phyloP scores from a whole-genome alignment of 768 basidiomycete species.

The Termitomyces sp. region DNA sequence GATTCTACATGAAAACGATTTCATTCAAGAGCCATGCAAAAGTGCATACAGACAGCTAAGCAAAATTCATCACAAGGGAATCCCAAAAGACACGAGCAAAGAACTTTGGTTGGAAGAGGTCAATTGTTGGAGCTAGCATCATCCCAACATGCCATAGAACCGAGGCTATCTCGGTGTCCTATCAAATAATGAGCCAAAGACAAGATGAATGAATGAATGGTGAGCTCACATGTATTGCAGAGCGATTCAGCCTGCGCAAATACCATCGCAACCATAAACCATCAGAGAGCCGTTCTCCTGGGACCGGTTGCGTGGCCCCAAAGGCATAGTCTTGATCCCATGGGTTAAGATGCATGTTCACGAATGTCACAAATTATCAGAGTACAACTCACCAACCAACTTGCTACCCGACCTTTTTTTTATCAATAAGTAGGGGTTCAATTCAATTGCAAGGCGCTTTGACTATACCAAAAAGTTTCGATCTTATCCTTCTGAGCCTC shows the following conservation, averaged over 20 bases:
- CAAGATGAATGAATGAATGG: background rate
- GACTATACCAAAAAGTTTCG: constrained; percentile 1
- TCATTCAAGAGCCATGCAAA: too few species aligned
- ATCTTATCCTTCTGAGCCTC: background rate
- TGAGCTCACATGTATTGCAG: background rate
- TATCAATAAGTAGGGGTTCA: background rate
- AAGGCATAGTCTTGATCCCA: background rate
- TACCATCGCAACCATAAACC: constrained; percentile 3
- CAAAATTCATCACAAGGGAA: too few species aligned
- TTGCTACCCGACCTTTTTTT: background rate
- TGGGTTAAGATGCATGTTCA: background rate
- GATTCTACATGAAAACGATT: too few species aligned
- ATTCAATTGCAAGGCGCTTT: background rate
- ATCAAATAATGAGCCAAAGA: background rate
- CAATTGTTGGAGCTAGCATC: constrained; percentile 4
- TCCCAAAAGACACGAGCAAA: background rate
- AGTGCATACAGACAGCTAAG: too few species aligned
- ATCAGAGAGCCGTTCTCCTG: constrained; percentile 1
- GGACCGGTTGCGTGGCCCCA: background rate
- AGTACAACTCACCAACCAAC: background rate
- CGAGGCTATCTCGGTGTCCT: constrained; percentile 1
- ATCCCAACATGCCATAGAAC: constrained; percentile 3
- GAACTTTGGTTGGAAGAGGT: constrained; percentile 1
- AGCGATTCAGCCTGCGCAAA: background rate
- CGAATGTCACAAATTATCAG: background rate